Evolutionary conservation across 306 rosid genomes (phyloP), one percentile per base, ranked within the genome.

Genomic region (Castanopsis chinensis): DNA sequence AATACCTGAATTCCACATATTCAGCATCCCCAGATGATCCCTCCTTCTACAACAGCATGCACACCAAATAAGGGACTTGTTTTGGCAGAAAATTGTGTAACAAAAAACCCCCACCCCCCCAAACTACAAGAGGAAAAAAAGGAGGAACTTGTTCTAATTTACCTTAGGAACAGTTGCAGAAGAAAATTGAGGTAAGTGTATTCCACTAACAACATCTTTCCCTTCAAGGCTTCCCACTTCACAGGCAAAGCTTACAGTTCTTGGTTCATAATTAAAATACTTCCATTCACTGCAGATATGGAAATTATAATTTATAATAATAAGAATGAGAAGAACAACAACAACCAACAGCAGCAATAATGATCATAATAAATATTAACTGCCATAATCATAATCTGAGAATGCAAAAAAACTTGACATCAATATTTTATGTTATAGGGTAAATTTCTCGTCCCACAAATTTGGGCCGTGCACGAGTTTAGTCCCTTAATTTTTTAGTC

Each of bases 161-260:
- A 92, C 99, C 94, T 85, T 77, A 25, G 93, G 92, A 86, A 93
- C 88, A 9, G 87, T 30, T 3, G 91, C 98, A 58, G 96, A 93
- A 14, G 98, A 95, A 85, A 93, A 91, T 51, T 89, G 97, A 28
- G 85, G 89, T 64, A 93, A 85, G 28, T 73, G 83, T 76, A 89
- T 76, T 30, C 67, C 71, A 61, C 56, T 73, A 33, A 76, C 57
- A n/a, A 11, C 82, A 80, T 83, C 79, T 60, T 83, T 80, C 73
- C 74, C 83, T 77, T 84, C 85, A 15, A 80, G 78, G 60, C 75
- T 85, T 65, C 85, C 91, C 28, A 55, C 67, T 55, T 80, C 82
- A 28, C 83, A 49, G 52, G 87, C 81, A 77, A 95, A 91, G 58
- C 84, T 92, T 79, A 95, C 82, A 59, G 58, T 73, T 84, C 81